Base-by-base conservation (phyloP, 441 rosid genomes). In the Erodium moschatum region DNA sequence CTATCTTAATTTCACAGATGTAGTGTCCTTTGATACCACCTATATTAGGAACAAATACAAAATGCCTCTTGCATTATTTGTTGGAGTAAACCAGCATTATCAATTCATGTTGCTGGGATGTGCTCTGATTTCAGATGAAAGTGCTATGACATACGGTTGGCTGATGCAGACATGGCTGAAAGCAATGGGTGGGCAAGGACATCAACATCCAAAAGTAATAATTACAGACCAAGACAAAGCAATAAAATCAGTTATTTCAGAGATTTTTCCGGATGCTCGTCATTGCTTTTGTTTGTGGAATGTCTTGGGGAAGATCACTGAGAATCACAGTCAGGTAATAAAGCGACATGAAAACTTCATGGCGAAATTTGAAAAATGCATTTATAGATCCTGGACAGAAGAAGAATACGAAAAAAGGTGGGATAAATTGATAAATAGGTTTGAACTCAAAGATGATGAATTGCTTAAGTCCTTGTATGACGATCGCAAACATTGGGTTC, bases 61-160 rank as follows among this genome's bases (percentile, higher is more conserved):
- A 82, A 81, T 89, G 83, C 96, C 97, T 61, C 90, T 91, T 72
- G 90, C 84, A 60, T 71, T 86, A 50, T 84, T 91, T 77, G 78
- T 89, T 72, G 96, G 97, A 29, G 96, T 87, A 74, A 91, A 91
- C 74, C 97, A 91, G 69, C 97, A 91, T 64, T 91, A 84, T 69
- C 97, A 89, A 29, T 84, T 85, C 73, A 77, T 89, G 82, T 80
- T 91, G 61, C 91, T 89, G 75, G 97, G 97, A 70, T 89, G 93
- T 77, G 96, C 90, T 31, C 67, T 91, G 72, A 56, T 91, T 72
- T 81, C 90, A 0, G 93, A 89, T 76, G 97, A 86, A 75, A 91
- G 82, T 69, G 78, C 80, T 50, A 67, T 83, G 9, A 85, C 97
- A 2, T 84, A 79, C 76, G 79, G 89, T 76, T 91, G 97, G 97